Evolutionary conservation across 2,329 filamentous ascomycete genomes (phyloP), one percentile per base, ranked within the genome.

Genomic region (Phaeophleospora eucalypticola): DNA sequence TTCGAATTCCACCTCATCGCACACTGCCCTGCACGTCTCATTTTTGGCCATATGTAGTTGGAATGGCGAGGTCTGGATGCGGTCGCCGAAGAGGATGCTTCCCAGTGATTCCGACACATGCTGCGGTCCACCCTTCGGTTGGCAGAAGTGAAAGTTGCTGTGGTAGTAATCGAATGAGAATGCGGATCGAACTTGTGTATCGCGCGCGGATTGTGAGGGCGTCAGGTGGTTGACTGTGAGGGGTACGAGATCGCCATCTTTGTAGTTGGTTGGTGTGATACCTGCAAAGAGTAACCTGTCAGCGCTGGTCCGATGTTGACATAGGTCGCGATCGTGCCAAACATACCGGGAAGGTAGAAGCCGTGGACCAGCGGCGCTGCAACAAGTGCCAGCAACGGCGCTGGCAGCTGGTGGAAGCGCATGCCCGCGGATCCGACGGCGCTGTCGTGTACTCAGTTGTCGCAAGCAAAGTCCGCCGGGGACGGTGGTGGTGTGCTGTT

Each of bases 101-200:
- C 93, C 93, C 54, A 98, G 70, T 55, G 87, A 93, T 71, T 96
- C 93, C 34, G 87, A 84, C 17, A 95, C 82, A 72, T 86, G 80
- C 65, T 90, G 69, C 7, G 89, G 83, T 2, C 88, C 88, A 51
- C 77, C 83, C 46, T 86, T 73, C 2, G 91, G 93, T 58, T 79
- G 73, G 70, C 93, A 98, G 74, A 96, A 95, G 64, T 87, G 83
- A 70, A 98, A 95, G 3, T 79, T 79, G 4, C 83, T 80, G 60
- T 93, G 83, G 67, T 98, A 98, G 75, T 98, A 97, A 71, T 97
- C 91, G 76, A 87, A 98, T 3, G 91, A 87, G 61, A 97, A 84
- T 45, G 95, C 85, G n/a, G 90, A 94, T 66, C 89, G 88, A 34
- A 97, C 77, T 59, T 89, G 84, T 19, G 85, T 80, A 69, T 95